phyloP scores from a whole-genome alignment of 208 protist genomes.

The Trypanosoma mega region DNA sequence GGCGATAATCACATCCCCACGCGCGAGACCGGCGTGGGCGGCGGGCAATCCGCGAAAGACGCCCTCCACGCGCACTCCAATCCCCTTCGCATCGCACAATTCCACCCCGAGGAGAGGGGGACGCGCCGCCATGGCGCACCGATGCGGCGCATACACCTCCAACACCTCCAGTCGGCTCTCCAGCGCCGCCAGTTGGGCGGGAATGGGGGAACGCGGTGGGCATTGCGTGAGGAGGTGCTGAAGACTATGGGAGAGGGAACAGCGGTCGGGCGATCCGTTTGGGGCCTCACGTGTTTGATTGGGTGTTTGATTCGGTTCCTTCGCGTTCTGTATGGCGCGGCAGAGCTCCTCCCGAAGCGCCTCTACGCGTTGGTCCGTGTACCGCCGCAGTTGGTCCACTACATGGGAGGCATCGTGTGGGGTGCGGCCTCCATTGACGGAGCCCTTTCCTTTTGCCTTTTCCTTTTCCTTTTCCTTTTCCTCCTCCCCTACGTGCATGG shows the following conservation, averaged over 20 bases:
- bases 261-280: no score
- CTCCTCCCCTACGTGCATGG: background rate
- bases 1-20: conserved; percentile 49
- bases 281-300: no score
- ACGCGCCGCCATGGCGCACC: conserved; percentile 37
- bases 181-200: conserved; percentile 16
- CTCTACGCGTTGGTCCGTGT: conserved; percentile 17
- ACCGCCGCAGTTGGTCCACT: conserved; percentile 5
- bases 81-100: conserved; percentile 37
- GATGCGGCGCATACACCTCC: conserved; percentile 69
- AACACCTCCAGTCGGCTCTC: conserved; percentile 48
- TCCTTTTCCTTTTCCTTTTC: background rate
- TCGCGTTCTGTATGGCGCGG: conserved; percentile 3
- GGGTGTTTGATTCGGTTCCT: no score
- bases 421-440: no score
- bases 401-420: background rate
- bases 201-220: no score
- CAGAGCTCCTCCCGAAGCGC: conserved; percentile 13
- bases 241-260: no score
- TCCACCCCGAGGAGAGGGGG: conserved; percentile 64
- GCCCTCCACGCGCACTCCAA: conserved; percentile 41
- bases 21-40: conserved; percentile 40
- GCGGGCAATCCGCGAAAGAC: conserved; percentile 52
- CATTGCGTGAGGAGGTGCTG: no score
- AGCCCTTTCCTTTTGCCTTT: background rate